Evolutionary conservation across 495 filamentous ascomycete species (phyloP), one percentile per base, ranked within the genome.

Genomic region (Aspergillus ostianus): DNA sequence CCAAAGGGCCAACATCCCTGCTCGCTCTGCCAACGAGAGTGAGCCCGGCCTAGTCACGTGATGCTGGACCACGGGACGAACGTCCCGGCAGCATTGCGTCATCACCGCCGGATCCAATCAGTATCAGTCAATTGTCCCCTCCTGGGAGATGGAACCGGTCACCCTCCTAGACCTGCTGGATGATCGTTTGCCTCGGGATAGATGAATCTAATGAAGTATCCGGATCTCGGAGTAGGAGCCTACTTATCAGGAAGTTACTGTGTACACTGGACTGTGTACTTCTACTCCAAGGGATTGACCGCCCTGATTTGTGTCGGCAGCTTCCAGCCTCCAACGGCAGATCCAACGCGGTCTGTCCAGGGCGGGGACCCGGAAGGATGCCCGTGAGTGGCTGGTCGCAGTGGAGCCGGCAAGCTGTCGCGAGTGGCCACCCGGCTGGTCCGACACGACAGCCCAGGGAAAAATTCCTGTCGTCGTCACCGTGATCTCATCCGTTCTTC

Each of bases 401-500:
- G 26, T 49, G 55, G 64, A 57, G 59, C 49, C 45, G 53, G 21
- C n/a, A 51, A 53, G 27, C 49, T 30, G 21, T 67, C 48, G 59
- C 59, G 53, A 63, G 62, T 65, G 60, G 67, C 64, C 67, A 66
- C 66, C 63, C 60, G 64, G 67, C 61, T 65, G 60, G 53, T 64
- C 62, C 65, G 61, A 62, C 63, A 53, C 65, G 61, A 62, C 63
- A 53, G 58, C 54, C 61, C 61, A 56, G 23, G 60, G 29, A 32
- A 61, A 67, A 68, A 70, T 72, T 73, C 68, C 62, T 74, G 71
- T 67, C 67, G 68, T 73, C 73, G 71, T 76, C 73, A 76, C 73
- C 58, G 64, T 69, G 69, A 69, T 65, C 62, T 73, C 70, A 73
- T 71, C 59, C 55, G 51, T 26, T n/a, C n/a, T n/a, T n/a, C 23